Evolutionary conservation across 225 moss, liverwort and hornwort genomes (phyloP).

Genomic region (Straminergon stramineum): DNA sequence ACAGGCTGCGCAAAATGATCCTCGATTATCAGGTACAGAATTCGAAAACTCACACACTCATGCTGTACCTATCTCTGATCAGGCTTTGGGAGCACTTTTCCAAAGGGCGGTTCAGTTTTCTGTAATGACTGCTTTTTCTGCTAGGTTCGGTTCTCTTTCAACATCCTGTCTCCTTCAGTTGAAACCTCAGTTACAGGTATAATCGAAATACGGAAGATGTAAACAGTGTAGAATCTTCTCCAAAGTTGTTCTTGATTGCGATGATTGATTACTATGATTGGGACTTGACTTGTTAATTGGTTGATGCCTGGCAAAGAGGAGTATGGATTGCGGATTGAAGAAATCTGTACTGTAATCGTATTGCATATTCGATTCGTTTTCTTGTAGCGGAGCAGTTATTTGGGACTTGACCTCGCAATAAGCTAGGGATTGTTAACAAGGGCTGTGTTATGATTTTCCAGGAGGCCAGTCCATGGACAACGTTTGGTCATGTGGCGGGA

Average conservation of each 20-base stretch:
- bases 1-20: conserved; percentile 68
- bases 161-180: not conserved
- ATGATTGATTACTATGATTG: not conserved
- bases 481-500: conserved; percentile 72
- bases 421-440: not conserved
- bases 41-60: not conserved
- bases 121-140: not conserved
- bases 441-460: not conserved
- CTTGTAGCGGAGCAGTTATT: not conserved
- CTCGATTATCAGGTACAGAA: conserved; percentile 55
- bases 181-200: not conserved
- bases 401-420: no score
- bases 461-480: conserved; percentile 84
- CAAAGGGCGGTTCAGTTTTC: not conserved
- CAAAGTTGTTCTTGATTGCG: no score
- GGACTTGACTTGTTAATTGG: not conserved
- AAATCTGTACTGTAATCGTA: not conserved
- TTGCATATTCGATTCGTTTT: not conserved
- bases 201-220: not conserved
- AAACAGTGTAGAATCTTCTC: not conserved
- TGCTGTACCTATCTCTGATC: not conserved
- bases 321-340: not conserved
- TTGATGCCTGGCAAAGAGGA: not conserved
- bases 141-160: not conserved
- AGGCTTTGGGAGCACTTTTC: no score